Conservation (phyloP, 2,329 filamentous ascomycete species). For the Aspergillus quadrilineatus region DNA sequence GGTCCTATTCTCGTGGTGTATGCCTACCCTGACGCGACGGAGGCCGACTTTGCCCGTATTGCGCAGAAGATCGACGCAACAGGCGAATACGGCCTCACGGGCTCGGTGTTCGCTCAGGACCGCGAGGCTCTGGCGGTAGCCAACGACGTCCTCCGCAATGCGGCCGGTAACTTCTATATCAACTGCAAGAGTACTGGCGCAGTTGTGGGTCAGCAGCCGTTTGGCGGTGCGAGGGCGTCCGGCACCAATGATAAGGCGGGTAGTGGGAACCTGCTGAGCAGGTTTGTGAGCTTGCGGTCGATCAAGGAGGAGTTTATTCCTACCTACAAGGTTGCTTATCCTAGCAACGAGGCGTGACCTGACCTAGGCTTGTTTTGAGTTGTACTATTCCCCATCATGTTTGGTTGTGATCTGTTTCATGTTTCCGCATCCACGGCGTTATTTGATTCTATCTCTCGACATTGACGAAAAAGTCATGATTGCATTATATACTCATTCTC, state of each 20-base stretch:
- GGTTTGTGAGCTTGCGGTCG: constrained; percentile 66
- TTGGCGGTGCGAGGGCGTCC: constrained; percentile 66
- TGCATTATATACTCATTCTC: background rate
- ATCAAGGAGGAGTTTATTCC: constrained; percentile 74
- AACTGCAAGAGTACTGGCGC: constrained; percentile 61
- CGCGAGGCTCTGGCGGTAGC: constrained; percentile 37
- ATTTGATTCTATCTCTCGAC: background rate
- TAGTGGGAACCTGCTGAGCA: constrained; percentile 60
- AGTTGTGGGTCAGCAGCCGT: constrained; percentile 70
- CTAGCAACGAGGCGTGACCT: constrained; percentile 59
- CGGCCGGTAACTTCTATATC: constrained; percentile 46
- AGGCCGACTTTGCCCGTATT: constrained; percentile 58
- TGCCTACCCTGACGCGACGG: constrained; percentile 70
- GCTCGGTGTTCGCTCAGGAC: constrained; percentile 44
- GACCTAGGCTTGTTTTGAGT: background rate
- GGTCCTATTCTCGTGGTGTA: constrained; percentile 73
- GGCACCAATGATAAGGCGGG: constrained; percentile 74
- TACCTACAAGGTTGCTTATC: constrained; percentile 64
- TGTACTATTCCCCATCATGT: background rate
- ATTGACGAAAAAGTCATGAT: constrained; percentile 10
- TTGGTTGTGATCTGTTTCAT: background rate
- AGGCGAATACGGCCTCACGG: constrained; percentile 44
- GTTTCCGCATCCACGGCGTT: background rate
- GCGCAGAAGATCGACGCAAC: constrained; percentile 52
- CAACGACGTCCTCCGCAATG: constrained; percentile 37